Base-by-base conservation (phyloP, 2,329 filamentous ascomycete genomes). In the Botrytis aclada region DNA sequence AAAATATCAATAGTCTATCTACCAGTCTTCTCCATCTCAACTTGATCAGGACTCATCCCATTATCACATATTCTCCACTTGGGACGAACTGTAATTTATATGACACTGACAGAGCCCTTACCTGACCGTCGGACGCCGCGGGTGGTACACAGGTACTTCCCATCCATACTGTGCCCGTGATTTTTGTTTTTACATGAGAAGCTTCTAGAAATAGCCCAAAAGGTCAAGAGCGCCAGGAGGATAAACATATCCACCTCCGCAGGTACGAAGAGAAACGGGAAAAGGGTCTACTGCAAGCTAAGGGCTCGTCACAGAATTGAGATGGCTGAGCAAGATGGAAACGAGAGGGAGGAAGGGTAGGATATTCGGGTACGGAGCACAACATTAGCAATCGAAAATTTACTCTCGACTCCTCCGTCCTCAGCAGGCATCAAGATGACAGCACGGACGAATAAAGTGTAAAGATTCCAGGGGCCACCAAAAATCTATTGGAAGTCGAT, bases 371-470 rank as follows among this genome's bases (percentile, higher is more conserved):
- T 22, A 65, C 69, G 43, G 61, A 29, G 34, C 22, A 65, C 69
- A 71, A 8, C 69, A 71, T 43, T 22, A 65, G 43, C 10, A 56
- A 29, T 32, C 47, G 47, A 47, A 71, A n/a, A 37, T 56, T 39
- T 41, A 32, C 45, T 32, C 37, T 39, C 34, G 32, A 58, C 56
- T 58, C 29, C 16, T 51, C 63, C 63, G 63, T 18, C 37, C 37
- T 45, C 62, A 45, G 29, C 29, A 34, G 34, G 41, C 51, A 56
- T 32, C 51, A 25, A 29, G n/a, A 43, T 62, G 32, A 43, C 43
- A 64, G 69, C 69, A 70, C 69, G 41, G 69, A 70, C 69, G 69
- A 70, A 70, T 64, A 51, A 51, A 34, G n/a, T 39, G 56, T 7
- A 51, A 34, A 64, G 32, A 41, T 70, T 51, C 69, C 39, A 22